Conservation (phyloP, 2,329 filamentous ascomycete genomes). For the Aspergillus novofumigatus region DNA sequence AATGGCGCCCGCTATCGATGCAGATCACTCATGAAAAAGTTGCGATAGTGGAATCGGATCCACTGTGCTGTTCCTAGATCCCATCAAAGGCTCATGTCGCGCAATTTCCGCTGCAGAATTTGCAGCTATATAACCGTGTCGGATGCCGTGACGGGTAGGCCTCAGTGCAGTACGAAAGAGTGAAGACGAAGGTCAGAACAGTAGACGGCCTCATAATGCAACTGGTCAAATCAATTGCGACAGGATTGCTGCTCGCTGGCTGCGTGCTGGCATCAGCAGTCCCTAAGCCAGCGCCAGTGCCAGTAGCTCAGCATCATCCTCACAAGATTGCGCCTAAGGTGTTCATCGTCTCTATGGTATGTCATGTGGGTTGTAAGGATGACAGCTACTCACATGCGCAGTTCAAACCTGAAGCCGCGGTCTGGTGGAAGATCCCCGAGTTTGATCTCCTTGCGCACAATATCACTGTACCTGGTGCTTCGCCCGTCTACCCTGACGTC, state of each 20-base stretch:
- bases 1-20: not conserved
- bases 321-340: conserved; percentile 36
- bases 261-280: conserved; percentile 8
- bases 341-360: conserved; percentile 41
- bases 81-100: not conserved
- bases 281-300: not conserved
- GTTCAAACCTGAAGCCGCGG: conserved; percentile 59
- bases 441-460: conserved; percentile 55
- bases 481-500: conserved; percentile 60
- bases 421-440: conserved; percentile 58
- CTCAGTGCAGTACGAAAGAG: not conserved
- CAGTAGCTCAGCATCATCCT: not conserved
- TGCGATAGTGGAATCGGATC: not conserved
- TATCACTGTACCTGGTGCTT: conserved; percentile 59
- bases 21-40: conserved; percentile 1
- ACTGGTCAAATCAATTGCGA: conserved; percentile 11
- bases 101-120: not conserved
- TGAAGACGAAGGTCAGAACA: not conserved
- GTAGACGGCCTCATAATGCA: conserved; percentile 6
- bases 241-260: conserved; percentile 13
- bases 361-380: conserved; percentile 1
- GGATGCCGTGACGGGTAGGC: not conserved
- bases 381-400: conserved; percentile 23
- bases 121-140: not conserved
- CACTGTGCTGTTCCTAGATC: not conserved